phyloP scores from a whole-genome alignment of 257 asterid genomes.

The Handroanthus guayacan region DNA sequence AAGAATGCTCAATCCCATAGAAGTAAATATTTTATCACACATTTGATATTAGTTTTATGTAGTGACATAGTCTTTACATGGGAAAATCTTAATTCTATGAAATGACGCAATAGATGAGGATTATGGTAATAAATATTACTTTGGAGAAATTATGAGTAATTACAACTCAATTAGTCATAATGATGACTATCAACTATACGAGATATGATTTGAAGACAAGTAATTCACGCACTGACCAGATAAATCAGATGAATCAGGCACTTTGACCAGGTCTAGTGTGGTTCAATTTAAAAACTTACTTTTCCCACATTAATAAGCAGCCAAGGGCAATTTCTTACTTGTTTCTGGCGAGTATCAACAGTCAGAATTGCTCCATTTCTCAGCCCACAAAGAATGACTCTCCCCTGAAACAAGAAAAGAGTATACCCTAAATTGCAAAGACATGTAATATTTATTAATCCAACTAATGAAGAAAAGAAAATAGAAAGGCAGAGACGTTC shows the following conservation, averaged over 20 bases:
- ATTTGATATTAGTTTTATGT: background rate
- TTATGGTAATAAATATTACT: background rate
- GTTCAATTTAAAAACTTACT: background rate
- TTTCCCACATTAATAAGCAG: slow-evolving; percentile 7
- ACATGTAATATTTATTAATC: slow-evolving; percentile 2
- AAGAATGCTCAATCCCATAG: background rate
- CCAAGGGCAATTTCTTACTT: slow-evolving; percentile 46
- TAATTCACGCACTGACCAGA: background rate
- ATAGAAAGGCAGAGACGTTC: background rate
- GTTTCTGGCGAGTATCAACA: slow-evolving; percentile 83
- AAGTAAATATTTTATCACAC: background rate
- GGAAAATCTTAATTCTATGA: background rate
- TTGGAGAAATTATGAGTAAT: slow-evolving; percentile 9
- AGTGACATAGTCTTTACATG: background rate
- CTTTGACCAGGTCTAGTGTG: slow-evolving; percentile 12
- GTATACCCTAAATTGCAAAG: slow-evolving; percentile 12
- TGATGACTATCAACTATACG: background rate
- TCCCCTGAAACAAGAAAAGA: slow-evolving; percentile 60
- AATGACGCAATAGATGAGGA: background rate
- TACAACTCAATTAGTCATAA: background rate
- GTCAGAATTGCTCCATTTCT: slow-evolving; percentile 83
- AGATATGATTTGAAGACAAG: slow-evolving; percentile 29
- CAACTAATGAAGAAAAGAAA: background rate
- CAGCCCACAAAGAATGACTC: slow-evolving; percentile 72
- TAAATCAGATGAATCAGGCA: slow-evolving; percentile 4